A percentile compares a stretch with the other conserved stretches of the same genome.
phyloP scores from a whole-genome alignment of 345 rosid genomes.

The Salix viminalis region DNA sequence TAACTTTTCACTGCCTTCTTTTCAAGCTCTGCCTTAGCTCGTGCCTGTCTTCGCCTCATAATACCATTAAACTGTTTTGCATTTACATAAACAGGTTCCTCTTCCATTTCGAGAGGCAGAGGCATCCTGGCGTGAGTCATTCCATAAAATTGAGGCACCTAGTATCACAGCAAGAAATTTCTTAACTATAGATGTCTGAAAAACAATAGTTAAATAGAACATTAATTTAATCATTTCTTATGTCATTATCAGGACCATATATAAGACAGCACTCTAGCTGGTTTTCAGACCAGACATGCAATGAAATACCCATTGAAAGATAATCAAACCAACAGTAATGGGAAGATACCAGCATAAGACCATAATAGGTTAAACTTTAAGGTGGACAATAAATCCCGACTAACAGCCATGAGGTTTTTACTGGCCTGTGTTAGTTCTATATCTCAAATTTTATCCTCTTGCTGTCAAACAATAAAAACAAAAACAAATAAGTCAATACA shows the following conservation, averaged over 20 bases:
- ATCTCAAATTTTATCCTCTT: not conserved
- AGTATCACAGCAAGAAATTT: slow-evolving; percentile 4
- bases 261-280: not conserved
- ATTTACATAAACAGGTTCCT: slow-evolving; percentile 71
- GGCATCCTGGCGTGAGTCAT: slow-evolving; percentile 56
- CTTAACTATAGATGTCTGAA: not conserved
- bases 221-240: not conserved
- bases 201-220: not conserved
- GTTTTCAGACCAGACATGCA: not conserved
- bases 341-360: not conserved
- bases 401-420: not conserved
- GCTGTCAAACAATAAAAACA: not conserved
- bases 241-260: not conserved
- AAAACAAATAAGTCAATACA: not conserved
- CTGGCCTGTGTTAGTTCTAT: not conserved
- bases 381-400: not conserved
- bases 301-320: not conserved
- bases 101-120: slow-evolving; percentile 64
- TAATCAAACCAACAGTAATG: not conserved
- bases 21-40: slow-evolving; percentile 69
- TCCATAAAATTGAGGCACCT: slow-evolving; percentile 46
- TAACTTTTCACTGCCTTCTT: slow-evolving; percentile 48
- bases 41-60: slow-evolving; percentile 58
- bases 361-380: not conserved
- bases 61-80: slow-evolving; percentile 75